These are phyloP conservation scores for Durusdinium trenchii DNA, from an alignment of 73 alveolate species.

Conservation along the genomic window DNA sequence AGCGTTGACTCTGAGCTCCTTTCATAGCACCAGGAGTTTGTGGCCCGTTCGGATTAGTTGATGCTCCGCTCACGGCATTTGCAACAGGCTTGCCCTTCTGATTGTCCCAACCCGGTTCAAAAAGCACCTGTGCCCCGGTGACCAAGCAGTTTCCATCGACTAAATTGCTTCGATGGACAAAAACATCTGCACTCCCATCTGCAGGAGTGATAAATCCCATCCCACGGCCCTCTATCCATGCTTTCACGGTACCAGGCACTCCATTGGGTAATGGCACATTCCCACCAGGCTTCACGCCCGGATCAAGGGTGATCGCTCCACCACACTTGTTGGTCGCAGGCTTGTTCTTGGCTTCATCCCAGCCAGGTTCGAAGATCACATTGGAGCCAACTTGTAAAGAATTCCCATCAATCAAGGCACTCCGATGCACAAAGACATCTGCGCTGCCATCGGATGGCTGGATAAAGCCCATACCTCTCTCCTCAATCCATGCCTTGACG, in stretches of 20 bases:
- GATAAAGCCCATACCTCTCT: conserved; percentile 66
- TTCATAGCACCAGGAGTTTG: not conserved
- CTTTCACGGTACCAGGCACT: conserved; percentile 51
- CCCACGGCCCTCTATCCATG: conserved; percentile 62
- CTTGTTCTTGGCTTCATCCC: conserved; percentile 45
- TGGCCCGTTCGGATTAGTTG: not conserved
- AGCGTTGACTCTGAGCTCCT: not conserved
- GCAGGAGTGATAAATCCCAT: conserved; percentile 71
- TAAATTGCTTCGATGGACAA: conserved; percentile 32
- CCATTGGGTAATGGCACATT: conserved; percentile 4
- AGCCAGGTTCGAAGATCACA: conserved; percentile 58
- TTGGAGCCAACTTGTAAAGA: conserved; percentile 19
- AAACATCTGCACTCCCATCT: conserved; percentile 52
- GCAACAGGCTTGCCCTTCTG: conserved; percentile 46
- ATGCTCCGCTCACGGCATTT: conserved; percentile 43
- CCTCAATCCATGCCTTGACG: conserved; percentile 80
- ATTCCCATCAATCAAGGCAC: conserved; percentile 49
- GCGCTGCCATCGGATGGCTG: conserved; percentile 62
- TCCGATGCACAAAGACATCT: conserved; percentile 80
- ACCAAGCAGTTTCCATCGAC: conserved; percentile 18
- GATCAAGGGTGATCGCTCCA: not conserved
- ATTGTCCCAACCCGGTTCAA: conserved; percentile 61
- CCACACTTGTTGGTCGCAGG: conserved; percentile 38
- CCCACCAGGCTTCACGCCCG: not conserved
- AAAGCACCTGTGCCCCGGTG: conserved; percentile 19